Percentiles rank a stretch among this genome's conserved stretches.
Evolutionary conservation across 2,329 filamentous ascomycete species (phyloP).

Genomic region (Waltergamsia citrina): DNA sequence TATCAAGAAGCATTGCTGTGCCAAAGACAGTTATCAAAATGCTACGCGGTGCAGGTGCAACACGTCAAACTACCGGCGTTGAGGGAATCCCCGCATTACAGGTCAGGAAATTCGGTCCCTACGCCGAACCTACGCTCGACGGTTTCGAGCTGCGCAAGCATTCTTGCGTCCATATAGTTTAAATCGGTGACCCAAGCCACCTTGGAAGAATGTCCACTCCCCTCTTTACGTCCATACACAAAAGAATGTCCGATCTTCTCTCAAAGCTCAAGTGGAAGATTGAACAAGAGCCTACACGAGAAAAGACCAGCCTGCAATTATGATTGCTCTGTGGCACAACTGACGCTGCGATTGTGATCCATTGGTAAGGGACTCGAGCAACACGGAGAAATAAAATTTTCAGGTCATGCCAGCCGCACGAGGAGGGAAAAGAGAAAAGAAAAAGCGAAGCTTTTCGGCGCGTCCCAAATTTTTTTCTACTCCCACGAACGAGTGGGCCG

Average conservation of each 20-base stretch:
- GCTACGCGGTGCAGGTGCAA: too few species aligned
- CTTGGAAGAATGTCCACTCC: too few species aligned
- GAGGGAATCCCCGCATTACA: too few species aligned
- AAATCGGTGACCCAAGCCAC: too few species aligned
- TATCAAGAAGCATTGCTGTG: neutral
- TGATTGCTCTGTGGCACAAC: slow-evolving; percentile 67
- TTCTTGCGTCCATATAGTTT: too few species aligned
- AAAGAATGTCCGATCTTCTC: slow-evolving; percentile 32
- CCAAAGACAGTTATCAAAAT: too few species aligned
- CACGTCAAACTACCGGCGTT: too few species aligned
- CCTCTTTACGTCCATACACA: too few species aligned
- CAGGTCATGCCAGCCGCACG: slow-evolving; percentile 76
- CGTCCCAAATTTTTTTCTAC: slow-evolving; percentile 17
- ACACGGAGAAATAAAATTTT: slow-evolving; percentile 66
- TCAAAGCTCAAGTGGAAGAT: slow-evolving; percentile 18
- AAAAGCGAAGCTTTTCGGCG: slow-evolving; percentile 16
- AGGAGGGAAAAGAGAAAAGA: slow-evolving; percentile 51
- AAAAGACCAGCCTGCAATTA: slow-evolving; percentile 65
- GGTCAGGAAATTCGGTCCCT: too few species aligned
- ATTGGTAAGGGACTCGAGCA: slow-evolving; percentile 59
- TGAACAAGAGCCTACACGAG: slow-evolving; percentile 24
- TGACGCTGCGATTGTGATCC: slow-evolving; percentile 56
- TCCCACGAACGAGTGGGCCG: neutral
- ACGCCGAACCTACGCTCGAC: too few species aligned
- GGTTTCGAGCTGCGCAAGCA: too few species aligned